A percentile compares a stretch with the other conserved stretches of the same genome.
Evolutionary conservation across 805 yeast species (phyloP).

Genomic region (Komagataella mondaviorum): DNA sequence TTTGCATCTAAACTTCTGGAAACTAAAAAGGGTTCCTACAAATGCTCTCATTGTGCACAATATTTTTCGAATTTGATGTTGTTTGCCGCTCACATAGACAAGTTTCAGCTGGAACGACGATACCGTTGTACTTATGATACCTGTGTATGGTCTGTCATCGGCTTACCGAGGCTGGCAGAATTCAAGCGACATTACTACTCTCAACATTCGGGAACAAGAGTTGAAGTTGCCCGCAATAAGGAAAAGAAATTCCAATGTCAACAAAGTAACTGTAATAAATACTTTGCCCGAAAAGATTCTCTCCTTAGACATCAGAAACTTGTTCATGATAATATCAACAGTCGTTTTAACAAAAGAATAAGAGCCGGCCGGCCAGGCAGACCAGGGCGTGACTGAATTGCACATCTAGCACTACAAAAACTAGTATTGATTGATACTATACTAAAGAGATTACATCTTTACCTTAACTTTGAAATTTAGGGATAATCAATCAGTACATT

Average conservation of each 20-base stretch:
- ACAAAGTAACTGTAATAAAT: conserved; percentile 25
- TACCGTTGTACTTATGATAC: conserved; percentile 29
- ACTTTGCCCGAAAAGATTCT: conserved; percentile 39
- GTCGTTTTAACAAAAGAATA: conserved; percentile 24
- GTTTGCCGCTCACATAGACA: conserved; percentile 25
- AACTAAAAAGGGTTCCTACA: conserved; percentile 28
- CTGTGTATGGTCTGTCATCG: conserved; percentile 36
- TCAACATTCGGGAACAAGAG: conserved; percentile 18
- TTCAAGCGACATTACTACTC: conserved; percentile 35
- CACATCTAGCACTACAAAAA: neutral
- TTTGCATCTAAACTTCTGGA: conserved; percentile 11
- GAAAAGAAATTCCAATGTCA: conserved; percentile 5
- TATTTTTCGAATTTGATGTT: conserved; percentile 21
- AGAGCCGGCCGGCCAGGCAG: neutral
- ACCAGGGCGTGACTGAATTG: neutral
- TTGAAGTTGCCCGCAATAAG: neutral
- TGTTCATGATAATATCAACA: conserved; percentile 30
- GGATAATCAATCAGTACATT: neutral
- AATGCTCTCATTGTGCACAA: conserved; percentile 32
- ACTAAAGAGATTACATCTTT: neutral
- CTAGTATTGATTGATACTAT: neutral
- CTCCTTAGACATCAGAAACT: conserved; percentile 36
- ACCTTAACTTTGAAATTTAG: too few relatives aligned
- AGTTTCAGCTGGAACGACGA: conserved; percentile 20
- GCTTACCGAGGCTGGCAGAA: conserved; percentile 34